A percentile compares a stretch with the other conserved stretches of the same genome.
Evolutionary conservation across 2,329 filamentous ascomycete species (phyloP).

Genomic region (Aspergillus quadrilineatus): DNA sequence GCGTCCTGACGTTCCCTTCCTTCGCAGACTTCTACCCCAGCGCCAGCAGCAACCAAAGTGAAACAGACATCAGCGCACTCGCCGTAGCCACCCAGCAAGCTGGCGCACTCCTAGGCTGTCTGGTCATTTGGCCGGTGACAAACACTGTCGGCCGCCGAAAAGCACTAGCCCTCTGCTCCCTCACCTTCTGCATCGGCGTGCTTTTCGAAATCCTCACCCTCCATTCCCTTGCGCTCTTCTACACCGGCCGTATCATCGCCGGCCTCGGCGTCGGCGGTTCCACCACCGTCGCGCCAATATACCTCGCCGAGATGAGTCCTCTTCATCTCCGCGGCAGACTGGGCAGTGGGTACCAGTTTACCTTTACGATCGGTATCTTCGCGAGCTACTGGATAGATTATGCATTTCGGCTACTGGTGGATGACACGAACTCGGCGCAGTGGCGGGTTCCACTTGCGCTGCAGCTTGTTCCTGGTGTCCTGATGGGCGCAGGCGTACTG

Average conservation of each 20-base stretch:
- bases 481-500: slow-evolving; percentile 52
- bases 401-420: slow-evolving; percentile 31
- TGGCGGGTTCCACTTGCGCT: slow-evolving; percentile 59
- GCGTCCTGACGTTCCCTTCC: slow-evolving; percentile 48
- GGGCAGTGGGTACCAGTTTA: slow-evolving; percentile 54
- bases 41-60: slow-evolving; percentile 25
- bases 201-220: slow-evolving; percentile 51
- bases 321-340: slow-evolving; percentile 50
- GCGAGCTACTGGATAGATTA: slow-evolving; percentile 57
- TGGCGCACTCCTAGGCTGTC: slow-evolving; percentile 54
- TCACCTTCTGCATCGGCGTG: slow-evolving; percentile 48
- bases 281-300: slow-evolving; percentile 46
- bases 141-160: slow-evolving; percentile 47
- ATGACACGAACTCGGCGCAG: slow-evolving; percentile 37
- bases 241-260: slow-evolving; percentile 49
- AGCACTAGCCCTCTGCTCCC: slow-evolving; percentile 47
- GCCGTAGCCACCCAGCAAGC: slow-evolving; percentile 54
- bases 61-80: slow-evolving; percentile 48
- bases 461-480: slow-evolving; percentile 49
- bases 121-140: slow-evolving; percentile 51
- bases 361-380: slow-evolving; percentile 53
- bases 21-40: slow-evolving; percentile 45
- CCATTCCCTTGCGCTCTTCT: slow-evolving; percentile 47
- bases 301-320: slow-evolving; percentile 47
- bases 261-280: slow-evolving; percentile 52